Evolutionary conservation across 2,329 filamentous ascomycete genomes (phyloP).

Genomic region (Fusarium sp.): DNA sequence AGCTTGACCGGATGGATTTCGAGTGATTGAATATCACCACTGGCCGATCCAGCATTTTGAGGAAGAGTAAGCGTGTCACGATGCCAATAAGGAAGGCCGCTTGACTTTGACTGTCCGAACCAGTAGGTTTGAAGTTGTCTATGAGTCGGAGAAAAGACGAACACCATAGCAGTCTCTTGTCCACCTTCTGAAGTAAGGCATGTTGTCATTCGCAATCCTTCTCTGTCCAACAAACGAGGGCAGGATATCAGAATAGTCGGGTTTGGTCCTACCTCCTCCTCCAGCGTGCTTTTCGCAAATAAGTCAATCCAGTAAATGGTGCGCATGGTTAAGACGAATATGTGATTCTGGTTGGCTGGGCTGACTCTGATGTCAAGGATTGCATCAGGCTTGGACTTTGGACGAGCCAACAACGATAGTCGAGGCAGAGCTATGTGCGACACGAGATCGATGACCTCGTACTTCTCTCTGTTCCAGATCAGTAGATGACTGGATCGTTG

Average conservation of each 20-base stretch:
- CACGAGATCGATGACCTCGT: constrained; percentile 52
- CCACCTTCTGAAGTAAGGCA: constrained; percentile 40
- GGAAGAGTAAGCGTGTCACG: constrained; percentile 48
- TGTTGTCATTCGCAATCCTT: constrained; percentile 46
- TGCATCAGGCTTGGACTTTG: constrained; percentile 45
- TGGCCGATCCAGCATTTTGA: constrained; percentile 3
- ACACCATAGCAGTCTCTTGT: constrained; percentile 45
- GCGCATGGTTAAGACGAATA: constrained; percentile 68
- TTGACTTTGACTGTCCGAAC: constrained; percentile 44
- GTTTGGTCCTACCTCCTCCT: constrained; percentile 10
- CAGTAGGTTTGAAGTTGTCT: constrained; percentile 51
- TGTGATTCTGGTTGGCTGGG: constrained; percentile 57
- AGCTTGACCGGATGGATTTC: constrained; percentile 45
- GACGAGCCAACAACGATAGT: constrained; percentile 42
- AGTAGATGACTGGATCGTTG: constrained; percentile 44
- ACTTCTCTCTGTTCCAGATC: constrained; percentile 51
- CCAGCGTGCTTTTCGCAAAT: constrained; percentile 23
- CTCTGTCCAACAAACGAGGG: constrained; percentile 44
- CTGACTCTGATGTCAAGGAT: constrained; percentile 68
- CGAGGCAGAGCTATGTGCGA: constrained; percentile 44
- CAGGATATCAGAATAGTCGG: constrained; percentile 45
- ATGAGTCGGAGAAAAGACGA: constrained; percentile 47
- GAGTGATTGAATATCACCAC: constrained; percentile 40
- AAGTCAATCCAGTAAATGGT: constrained; percentile 62
- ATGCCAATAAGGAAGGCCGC: constrained; percentile 51